Base-by-base conservation (phyloP, 345 rosid species). In the Linum tenue region DNA sequence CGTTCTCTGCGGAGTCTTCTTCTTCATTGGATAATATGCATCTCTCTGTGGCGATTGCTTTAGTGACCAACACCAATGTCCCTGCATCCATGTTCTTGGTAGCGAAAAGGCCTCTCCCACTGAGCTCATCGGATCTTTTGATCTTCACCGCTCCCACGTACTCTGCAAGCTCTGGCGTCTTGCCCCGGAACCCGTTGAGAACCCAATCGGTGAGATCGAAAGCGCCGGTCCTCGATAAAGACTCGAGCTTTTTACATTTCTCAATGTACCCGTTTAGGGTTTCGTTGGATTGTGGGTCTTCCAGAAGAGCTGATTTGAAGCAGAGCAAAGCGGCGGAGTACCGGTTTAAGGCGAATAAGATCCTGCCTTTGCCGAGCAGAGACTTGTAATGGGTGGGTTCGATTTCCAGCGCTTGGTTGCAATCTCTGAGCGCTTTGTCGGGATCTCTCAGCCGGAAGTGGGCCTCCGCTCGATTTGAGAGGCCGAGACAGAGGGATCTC, bases 171-270 rank as follows among this genome's bases (percentile, higher is more conserved):
- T 92, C 91, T 0, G 92, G 98, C 4, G 60, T 69, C 57, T 69
- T 85, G 9, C 90, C 88, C 0, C 79, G 79, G 71, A 84, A 86
- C 81, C 88, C 81, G 73, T 65, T 74, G 37, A 81, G 70, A 48
- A 86, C 79, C 98, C 98, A 92, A 75, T 92, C 84, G 17, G 96
- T 84, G 59, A 92, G 73, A 79, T 89, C 96, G 37, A 92, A 80
- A 67, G 79, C 77, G 67, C 96, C 98, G 0, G 95, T 87, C 72
- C 81, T 86, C 4, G 91, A 83, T 68, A 82, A 95, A 59, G 66
- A 75, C 57, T 86, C 92, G 16, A 92, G 85, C 66, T 73, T 92
- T 77, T 78, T 89, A 70, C 95, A 86, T 76, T 77, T 92, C 73
- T 92, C 88, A 39, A 92, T 53, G 67, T 77, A 75, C 73, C 57